These are phyloP conservation scores for Aspergillus flavus DNA, from an alignment of 2,329 filamentous ascomycete genomes.

Conservation along the genomic window DNA sequence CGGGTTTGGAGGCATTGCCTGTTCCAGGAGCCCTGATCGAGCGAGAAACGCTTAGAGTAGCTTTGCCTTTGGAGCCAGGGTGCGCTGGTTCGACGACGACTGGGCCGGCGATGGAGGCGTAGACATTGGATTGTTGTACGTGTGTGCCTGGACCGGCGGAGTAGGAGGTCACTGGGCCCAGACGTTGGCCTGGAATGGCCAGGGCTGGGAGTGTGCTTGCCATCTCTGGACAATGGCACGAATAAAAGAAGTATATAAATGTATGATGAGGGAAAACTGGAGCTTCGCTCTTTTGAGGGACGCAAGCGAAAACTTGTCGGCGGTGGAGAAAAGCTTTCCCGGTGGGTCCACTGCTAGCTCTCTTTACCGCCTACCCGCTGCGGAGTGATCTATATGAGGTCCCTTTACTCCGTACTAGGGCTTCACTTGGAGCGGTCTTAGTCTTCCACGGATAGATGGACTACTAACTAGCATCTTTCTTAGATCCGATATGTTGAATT, in stretches of 20 bases:
- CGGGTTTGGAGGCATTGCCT: background rate
- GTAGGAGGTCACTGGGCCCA: slow-evolving; percentile 70
- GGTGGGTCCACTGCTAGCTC: background rate
- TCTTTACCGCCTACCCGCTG: background rate
- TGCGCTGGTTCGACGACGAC: slow-evolving; percentile 58
- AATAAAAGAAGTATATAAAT: background rate
- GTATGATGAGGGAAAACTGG: background rate
- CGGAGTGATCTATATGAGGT: background rate
- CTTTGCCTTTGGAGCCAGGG: slow-evolving; percentile 33
- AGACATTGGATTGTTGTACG: slow-evolving; percentile 72
- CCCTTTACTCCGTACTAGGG: no score
- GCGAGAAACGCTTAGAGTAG: slow-evolving; percentile 44
- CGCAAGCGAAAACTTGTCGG: slow-evolving; percentile 5
- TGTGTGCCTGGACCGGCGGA: slow-evolving; percentile 81
- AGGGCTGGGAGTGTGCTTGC: slow-evolving; percentile 46
- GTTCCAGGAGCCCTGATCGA: slow-evolving; percentile 6
- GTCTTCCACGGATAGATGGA: no score
- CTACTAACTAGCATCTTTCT: no score
- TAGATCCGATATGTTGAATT: no score
- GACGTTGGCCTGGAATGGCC: slow-evolving; percentile 78
- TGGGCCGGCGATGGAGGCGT: slow-evolving; percentile 79
- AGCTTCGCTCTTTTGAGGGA: slow-evolving; percentile 1
- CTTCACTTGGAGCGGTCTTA: no score
- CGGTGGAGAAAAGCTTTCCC: background rate
- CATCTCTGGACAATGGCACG: slow-evolving; percentile 23